Evolutionary conservation across 306 rosid genomes (phyloP).

Genomic region (Cicer arietinum): DNA sequence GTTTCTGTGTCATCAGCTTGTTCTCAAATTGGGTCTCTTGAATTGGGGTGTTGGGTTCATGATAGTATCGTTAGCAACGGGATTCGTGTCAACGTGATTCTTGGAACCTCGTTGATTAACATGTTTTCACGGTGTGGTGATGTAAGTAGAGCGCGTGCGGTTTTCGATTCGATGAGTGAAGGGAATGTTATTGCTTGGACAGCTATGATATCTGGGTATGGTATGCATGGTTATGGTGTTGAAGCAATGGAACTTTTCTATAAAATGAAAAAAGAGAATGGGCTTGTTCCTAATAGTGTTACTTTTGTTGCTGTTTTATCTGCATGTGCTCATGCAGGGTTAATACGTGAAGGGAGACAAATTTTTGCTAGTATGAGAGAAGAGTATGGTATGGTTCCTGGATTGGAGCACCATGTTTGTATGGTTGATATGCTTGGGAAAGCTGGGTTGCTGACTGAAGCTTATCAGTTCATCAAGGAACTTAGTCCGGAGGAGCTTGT

Average conservation of each 20-base stretch:
- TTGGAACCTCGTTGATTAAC: slow-evolving; percentile 79
- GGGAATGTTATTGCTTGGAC: slow-evolving; percentile 87
- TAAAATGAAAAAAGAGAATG: slow-evolving; percentile 57
- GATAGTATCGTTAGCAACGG: slow-evolving; percentile 54
- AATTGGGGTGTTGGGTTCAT: slow-evolving; percentile 75
- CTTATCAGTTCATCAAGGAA: slow-evolving; percentile 58
- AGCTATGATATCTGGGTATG: slow-evolving; percentile 89
- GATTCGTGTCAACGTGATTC: slow-evolving; percentile 57
- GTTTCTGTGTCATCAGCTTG: slow-evolving; percentile 77
- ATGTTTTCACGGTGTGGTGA: slow-evolving; percentile 88
- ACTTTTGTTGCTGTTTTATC: slow-evolving; percentile 81
- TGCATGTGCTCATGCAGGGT: slow-evolving; percentile 93
- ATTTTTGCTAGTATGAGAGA: slow-evolving; percentile 66
- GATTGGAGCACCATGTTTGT: slow-evolving; percentile 84
- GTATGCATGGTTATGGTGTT: slow-evolving; percentile 76
- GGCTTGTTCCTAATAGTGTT: slow-evolving; percentile 69
- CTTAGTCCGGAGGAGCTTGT: slow-evolving; percentile 50
- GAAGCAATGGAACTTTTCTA: slow-evolving; percentile 69
- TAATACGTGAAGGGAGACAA: slow-evolving; percentile 70
- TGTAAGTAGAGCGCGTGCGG: slow-evolving; percentile 59
- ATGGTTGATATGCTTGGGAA: slow-evolving; percentile 94
- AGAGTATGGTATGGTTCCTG: slow-evolving; percentile 68
- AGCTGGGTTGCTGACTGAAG: slow-evolving; percentile 83
- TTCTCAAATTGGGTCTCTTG: slow-evolving; percentile 77
- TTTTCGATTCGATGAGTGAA: slow-evolving; percentile 71